A percentile compares a stretch with the other conserved stretches of the same genome.
Evolutionary conservation across 2,329 filamentous ascomycete genomes (phyloP).

Genomic region (Teratosphaeria destructans): DNA sequence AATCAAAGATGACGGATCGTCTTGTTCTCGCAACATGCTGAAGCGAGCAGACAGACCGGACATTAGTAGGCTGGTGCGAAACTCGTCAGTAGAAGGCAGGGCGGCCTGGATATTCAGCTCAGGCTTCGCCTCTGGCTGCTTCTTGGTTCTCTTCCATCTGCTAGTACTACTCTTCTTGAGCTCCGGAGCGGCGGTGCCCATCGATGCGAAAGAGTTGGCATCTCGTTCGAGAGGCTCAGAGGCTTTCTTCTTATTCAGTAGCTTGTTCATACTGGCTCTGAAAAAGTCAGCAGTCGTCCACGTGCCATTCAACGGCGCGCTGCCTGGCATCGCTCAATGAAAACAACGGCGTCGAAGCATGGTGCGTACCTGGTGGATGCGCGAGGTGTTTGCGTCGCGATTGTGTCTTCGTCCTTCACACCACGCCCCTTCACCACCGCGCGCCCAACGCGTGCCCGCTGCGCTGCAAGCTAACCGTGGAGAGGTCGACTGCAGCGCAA

Average conservation of each 20-base stretch:
- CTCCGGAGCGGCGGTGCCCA: slow-evolving; percentile 11
- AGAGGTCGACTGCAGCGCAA: background rate
- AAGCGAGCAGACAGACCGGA: slow-evolving; percentile 88
- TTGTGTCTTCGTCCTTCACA: background rate
- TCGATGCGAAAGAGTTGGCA: slow-evolving; percentile 11
- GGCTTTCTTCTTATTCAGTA: slow-evolving; percentile 61
- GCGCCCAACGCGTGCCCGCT: background rate
- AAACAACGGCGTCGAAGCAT: background rate
- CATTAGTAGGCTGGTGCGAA: slow-evolving; percentile 92
- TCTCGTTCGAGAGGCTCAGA: slow-evolving; percentile 43
- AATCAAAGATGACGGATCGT: slow-evolving; percentile 77
- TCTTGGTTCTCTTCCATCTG: slow-evolving; percentile 40
- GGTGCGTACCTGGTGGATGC: slow-evolving; percentile 2
- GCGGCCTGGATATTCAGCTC: slow-evolving; percentile 64
- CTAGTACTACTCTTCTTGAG: slow-evolving; percentile 23
- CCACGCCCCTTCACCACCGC: background rate
- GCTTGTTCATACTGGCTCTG: slow-evolving; percentile 57
- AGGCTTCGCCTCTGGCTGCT: slow-evolving; percentile 40
- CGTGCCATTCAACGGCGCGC: background rate
- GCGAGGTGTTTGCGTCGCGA: background rate
- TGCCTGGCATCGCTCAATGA: slow-evolving; percentile 10
- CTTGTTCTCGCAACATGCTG: slow-evolving; percentile 91
- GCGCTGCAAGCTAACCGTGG: background rate
- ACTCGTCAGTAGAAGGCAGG: slow-evolving; percentile 76
- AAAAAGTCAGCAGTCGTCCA: slow-evolving; percentile 6